Conservation (phyloP, 768 basidiomycete genomes). For the Trametes maxima region DNA sequence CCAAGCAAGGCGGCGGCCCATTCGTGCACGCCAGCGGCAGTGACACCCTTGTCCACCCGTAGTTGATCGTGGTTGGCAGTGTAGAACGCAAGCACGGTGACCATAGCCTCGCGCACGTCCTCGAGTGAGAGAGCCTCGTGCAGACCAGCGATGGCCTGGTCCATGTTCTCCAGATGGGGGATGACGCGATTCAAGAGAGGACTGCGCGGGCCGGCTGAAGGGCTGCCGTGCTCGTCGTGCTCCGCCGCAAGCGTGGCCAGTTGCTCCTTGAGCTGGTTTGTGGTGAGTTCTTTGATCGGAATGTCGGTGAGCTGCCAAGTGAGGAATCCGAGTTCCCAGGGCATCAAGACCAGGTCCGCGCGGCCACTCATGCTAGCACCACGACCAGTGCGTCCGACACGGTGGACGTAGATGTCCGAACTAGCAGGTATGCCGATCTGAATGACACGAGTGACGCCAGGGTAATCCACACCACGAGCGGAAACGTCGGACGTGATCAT, state of each 20-base stretch:
- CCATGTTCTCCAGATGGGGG: conserved; percentile 31
- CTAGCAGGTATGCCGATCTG: conserved; percentile 81
- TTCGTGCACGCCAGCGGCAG: conserved; percentile 58
- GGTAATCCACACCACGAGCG: conserved; percentile 88
- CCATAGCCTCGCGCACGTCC: conserved; percentile 61
- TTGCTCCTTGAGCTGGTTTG: conserved; percentile 49
- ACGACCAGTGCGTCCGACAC: conserved; percentile 84
- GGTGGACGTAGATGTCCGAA: conserved; percentile 79
- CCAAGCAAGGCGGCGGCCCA: conserved; percentile 66
- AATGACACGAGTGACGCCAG: conserved; percentile 84
- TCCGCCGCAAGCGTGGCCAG: conserved; percentile 47
- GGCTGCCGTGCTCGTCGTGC: conserved; percentile 50
- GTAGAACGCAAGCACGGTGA: conserved; percentile 76
- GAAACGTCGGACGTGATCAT: conserved; percentile 89
- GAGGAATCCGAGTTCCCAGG: conserved; percentile 77
- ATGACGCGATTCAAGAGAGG: conserved; percentile 23
- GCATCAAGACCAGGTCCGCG: conserved; percentile 78
- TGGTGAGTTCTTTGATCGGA: conserved; percentile 64
- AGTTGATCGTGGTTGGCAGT: conserved; percentile 52
- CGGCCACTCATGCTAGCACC: conserved; percentile 56
- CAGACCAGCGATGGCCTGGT: conserved; percentile 35
- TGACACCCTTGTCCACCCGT: conserved; percentile 42
- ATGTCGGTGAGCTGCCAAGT: conserved; percentile 62
- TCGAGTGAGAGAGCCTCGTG: conserved; percentile 45
- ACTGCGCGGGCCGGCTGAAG: conserved; percentile 31